Evolutionary conservation across 148 eudicot genomes (phyloP).

Genomic region (Rhododendron henanense): DNA sequence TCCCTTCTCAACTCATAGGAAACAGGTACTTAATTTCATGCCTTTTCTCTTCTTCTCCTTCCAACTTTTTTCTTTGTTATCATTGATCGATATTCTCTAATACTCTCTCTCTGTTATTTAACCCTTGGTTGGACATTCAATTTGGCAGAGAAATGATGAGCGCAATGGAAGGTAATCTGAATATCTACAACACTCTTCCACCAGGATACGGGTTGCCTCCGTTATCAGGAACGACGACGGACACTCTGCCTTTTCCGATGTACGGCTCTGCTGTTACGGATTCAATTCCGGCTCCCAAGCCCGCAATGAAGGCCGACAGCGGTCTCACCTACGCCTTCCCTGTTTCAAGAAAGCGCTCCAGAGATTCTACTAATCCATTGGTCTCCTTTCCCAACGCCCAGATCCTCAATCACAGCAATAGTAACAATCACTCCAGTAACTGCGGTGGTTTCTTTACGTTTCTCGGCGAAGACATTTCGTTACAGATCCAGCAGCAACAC

Average conservation of each 20-base stretch:
- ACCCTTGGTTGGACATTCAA: neutral
- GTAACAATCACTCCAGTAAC: slow-evolving; percentile 1
- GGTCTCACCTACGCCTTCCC: slow-evolving; percentile 47
- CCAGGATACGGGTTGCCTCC: slow-evolving; percentile 27
- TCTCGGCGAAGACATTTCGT: slow-evolving; percentile 64
- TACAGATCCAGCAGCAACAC: slow-evolving; percentile 60
- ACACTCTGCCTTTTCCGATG: slow-evolving; percentile 24
- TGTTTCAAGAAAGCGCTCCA: slow-evolving; percentile 43
- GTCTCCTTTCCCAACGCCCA: slow-evolving; percentile 4
- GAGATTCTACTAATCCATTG: slow-evolving; percentile 31
- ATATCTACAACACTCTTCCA: slow-evolving; percentile 9
- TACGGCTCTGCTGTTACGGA: slow-evolving; percentile 21
- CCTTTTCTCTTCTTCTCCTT: neutral
- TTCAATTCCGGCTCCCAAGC: slow-evolving; percentile 16
- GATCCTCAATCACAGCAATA: slow-evolving; percentile 4
- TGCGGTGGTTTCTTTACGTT: slow-evolving; percentile 27
- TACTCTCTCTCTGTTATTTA: no score
- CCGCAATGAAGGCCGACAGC: slow-evolving; percentile 48
- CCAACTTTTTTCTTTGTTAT: neutral
- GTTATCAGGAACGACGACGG: slow-evolving; percentile 29
- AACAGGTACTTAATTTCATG: slow-evolving; percentile 16
- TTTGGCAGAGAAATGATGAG: slow-evolving; percentile 23
- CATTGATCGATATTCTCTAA: no score
- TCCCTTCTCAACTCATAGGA: slow-evolving; percentile 27
- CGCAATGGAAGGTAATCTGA: slow-evolving; percentile 19